Percentiles rank a stretch among this genome's conserved stretches.
Conservation (phyloP, 768 basidiomycete species). For the Glaciozyma antarctica region DNA sequence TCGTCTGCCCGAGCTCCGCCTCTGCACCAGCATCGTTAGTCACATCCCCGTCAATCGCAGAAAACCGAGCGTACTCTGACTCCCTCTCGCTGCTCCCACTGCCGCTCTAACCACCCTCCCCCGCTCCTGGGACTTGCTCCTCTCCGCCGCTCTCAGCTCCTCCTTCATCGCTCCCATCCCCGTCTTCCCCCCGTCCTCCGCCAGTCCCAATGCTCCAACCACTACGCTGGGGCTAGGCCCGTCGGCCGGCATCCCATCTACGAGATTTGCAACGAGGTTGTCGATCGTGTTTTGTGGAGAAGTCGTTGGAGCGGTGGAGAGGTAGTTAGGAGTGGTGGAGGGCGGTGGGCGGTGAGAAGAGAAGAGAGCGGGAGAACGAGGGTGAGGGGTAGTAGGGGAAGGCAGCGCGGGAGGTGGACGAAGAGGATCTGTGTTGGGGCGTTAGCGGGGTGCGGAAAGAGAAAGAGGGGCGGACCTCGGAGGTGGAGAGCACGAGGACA, state of each 20-base stretch:
- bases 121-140: not conserved
- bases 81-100: slow-evolving; percentile 10
- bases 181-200: not conserved
- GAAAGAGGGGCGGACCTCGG: slow-evolving; percentile 8
- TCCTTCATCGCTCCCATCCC: slow-evolving; percentile 12
- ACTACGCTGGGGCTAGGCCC: not conserved
- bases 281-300: slow-evolving; percentile 8
- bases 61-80: not conserved
- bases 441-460: too few relatives aligned
- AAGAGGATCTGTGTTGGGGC: slow-evolving; percentile 3
- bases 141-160: slow-evolving; percentile 13
- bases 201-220: not conserved
- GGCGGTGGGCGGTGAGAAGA: slow-evolving; percentile 9
- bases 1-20: not conserved
- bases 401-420: slow-evolving; percentile 10
- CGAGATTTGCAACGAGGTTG: slow-evolving; percentile 14
- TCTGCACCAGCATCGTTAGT: not conserved
- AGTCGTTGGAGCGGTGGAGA: not conserved
- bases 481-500: slow-evolving; percentile 14
- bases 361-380: slow-evolving; percentile 1
- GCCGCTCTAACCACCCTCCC: slow-evolving; percentile 7
- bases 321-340: slow-evolving; percentile 4
- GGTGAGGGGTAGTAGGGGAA: slow-evolving; percentile 7
- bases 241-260: not conserved
- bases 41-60: slow-evolving; percentile 7